Conservation (phyloP, 2,329 filamentous ascomycete species). For the Epichloe gansuensis region DNA sequence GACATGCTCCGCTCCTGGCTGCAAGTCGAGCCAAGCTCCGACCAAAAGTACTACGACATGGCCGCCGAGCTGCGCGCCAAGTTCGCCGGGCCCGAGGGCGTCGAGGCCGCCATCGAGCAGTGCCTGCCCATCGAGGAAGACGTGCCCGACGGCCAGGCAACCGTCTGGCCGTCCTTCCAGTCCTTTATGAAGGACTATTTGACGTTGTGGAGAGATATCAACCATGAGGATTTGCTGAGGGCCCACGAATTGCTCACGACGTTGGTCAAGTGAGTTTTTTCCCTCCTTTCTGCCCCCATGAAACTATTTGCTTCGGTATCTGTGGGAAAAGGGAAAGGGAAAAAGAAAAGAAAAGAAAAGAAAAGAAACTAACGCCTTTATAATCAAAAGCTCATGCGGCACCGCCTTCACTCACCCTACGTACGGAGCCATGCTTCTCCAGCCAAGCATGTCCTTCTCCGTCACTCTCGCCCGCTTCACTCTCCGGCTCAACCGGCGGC, state of each 20-base stretch:
- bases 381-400: constrained; percentile 59
- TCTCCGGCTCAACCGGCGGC: constrained; percentile 68
- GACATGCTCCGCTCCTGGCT: constrained; percentile 55
- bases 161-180: constrained; percentile 63
- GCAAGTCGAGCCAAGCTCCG: constrained; percentile 59
- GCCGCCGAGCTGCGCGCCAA: constrained; percentile 50
- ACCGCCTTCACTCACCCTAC: constrained; percentile 69
- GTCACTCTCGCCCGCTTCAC: constrained; percentile 70
- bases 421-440: constrained; percentile 69
- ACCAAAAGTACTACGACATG: constrained; percentile 54
- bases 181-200: constrained; percentile 74
- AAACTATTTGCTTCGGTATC: too few relatives aligned
- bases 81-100: constrained; percentile 36
- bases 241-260: constrained; percentile 64
- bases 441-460: constrained; percentile 71
- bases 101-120: constrained; percentile 51
- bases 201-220: constrained; percentile 65
- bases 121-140: constrained; percentile 53
- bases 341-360: too few relatives aligned
- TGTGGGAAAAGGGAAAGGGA: too few relatives aligned
- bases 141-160: constrained; percentile 47
- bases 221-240: constrained; percentile 60
- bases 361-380: neutral
- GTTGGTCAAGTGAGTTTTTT: constrained; percentile 54
- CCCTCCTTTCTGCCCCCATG: neutral